Evolutionary conservation across 495 filamentous ascomycete species (phyloP), one percentile per base, ranked within the genome.

Genomic region (Lepraria neglecta): DNA sequence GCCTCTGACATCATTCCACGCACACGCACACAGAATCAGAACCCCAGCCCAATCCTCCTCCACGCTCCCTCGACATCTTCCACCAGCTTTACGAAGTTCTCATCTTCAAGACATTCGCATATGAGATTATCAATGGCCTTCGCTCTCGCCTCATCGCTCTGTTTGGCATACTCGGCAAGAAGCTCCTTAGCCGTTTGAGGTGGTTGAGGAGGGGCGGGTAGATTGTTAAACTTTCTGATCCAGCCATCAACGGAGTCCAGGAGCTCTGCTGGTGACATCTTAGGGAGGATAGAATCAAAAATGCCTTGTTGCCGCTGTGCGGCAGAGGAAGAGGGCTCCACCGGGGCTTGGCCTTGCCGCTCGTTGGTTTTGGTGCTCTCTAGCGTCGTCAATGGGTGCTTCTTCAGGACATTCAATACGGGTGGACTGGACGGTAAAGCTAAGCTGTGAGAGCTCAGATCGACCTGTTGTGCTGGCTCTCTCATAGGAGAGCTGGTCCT

Each of bases 1-100:
- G 4, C 24, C 28, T 21, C 19, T 27, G 31, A 9, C 21, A 19
- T 44, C 21, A 9, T n/a, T 45, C 40, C 24, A 3, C 24, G 4
- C 3, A 12, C 11, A 24, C 7, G 9, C 12, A 43, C 19, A 24
- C 24, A 24, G 1, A 12, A 3, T 68, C 46, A 69, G 30, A 65
- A 54, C 4, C 77, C 76, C 62, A 78, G 66, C 17, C 71, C 73
- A 63, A 79, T 72, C 28, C 77, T 74, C 51, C 61, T 68, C 76
- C 77, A 80, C 10, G 72, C 67, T 1, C 66, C 69, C 58, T 82
- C 76, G 0, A 80, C 65, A 70, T 78, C 77, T 51, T 74, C 67
- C 35, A 72, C 75, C 14, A 82, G 67, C 44, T 70, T 64, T 30
- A 73, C 57, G 44, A 82, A 82, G 4, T 64, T 67, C 33, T 78